Evolutionary conservation across 192 early-diverging fungal species (phyloP).

Genomic region (Neocallimastix lanati): DNA sequence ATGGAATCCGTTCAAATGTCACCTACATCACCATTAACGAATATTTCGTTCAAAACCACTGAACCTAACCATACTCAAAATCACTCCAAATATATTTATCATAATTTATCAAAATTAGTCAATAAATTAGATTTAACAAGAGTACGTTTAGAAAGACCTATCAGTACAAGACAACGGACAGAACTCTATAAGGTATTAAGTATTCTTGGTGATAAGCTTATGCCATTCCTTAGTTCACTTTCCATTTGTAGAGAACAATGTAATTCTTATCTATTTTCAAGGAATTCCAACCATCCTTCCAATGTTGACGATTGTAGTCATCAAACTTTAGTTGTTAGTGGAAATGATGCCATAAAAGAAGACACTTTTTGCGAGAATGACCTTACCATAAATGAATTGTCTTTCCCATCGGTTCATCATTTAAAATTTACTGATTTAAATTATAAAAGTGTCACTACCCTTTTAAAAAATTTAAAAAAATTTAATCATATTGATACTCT

Average conservation of each 20-base stretch:
- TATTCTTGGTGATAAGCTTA: not conserved
- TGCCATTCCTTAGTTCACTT: not conserved
- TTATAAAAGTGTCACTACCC: not conserved
- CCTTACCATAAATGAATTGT: not conserved
- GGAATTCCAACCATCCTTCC: not conserved
- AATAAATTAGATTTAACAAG: not conserved
- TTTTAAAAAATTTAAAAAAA: not conserved
- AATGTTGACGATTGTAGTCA: no score
- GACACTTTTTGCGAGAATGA: not conserved
- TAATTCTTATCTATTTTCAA: not conserved
- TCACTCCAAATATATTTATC: not conserved
- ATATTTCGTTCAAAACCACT: no score
- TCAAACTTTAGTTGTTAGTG: no score
- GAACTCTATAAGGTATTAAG: not conserved
- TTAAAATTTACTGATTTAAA: not conserved
- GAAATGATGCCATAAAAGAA: not conserved
- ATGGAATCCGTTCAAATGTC: no score
- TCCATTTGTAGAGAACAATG: not conserved
- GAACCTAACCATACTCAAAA: no score
- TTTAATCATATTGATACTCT: not conserved
- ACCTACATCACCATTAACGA: no score
- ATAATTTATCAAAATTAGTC: not conserved
- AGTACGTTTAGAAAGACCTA: not conserved
- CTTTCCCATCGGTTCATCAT: not conserved
- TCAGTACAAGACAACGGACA: not conserved